phyloP scores from a whole-genome alignment of 192 early-diverging fungal species.

The Jimgerdemannia flammicorona region DNA sequence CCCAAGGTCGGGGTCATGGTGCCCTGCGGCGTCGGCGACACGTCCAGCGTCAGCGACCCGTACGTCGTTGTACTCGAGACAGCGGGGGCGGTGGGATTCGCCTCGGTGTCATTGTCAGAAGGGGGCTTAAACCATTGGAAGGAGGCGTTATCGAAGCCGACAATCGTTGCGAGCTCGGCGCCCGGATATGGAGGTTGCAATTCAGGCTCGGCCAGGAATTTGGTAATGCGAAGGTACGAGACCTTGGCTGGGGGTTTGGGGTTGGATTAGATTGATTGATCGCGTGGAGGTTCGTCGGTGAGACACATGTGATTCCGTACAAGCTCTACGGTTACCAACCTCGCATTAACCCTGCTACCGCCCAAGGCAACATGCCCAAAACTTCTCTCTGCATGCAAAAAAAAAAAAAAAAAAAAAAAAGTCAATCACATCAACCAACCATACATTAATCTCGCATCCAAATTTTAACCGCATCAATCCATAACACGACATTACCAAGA shows the following conservation, averaged over 20 bases:
- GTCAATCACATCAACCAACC: too few species aligned
- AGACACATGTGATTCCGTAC: too few species aligned
- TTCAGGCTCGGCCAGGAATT: constrained; percentile 43
- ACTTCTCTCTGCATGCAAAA: constrained; percentile 18
- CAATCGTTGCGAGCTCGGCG: constrained; percentile 4
- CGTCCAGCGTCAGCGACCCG: too few species aligned
- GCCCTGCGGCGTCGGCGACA: too few species aligned
- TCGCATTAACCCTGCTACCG: background rate
- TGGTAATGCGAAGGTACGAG: constrained; percentile 37
- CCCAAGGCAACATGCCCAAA: constrained; percentile 60
- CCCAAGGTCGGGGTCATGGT: background rate
- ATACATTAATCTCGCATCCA: too few species aligned
- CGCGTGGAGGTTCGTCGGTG: too few species aligned
- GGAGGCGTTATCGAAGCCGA: constrained; percentile 35
- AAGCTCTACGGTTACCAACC: background rate
- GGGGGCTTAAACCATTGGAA: constrained; percentile 23
- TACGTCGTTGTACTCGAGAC: constrained; percentile 32
- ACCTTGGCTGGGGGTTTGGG: constrained; percentile 6
- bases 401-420: too few species aligned
- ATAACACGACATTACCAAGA: constrained; percentile 50
- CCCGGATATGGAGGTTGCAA: constrained; percentile 32
- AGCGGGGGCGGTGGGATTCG: background rate
- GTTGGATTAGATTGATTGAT: background rate
- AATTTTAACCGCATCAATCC: too few species aligned
- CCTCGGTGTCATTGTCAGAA: constrained; percentile 24